Conservation (phyloP, 1,139 yeast species). For the Schizosaccharomyces versatilis region DNA sequence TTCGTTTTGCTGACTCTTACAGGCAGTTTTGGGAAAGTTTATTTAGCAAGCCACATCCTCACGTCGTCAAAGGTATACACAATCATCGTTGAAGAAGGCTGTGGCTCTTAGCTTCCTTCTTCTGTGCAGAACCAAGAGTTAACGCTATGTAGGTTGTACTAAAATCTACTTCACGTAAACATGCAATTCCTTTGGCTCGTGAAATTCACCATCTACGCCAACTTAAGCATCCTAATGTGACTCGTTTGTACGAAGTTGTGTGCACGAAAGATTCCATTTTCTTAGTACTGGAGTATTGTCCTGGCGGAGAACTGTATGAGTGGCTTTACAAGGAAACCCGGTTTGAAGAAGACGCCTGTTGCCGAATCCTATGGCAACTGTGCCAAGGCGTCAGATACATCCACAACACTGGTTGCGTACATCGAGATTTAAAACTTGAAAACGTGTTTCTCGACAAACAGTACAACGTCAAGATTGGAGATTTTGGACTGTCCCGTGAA, state of each 20-base stretch:
- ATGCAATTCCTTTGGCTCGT: constrained; percentile 73
- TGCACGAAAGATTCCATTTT: constrained; percentile 61
- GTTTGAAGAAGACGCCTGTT: constrained; percentile 33
- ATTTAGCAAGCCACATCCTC: constrained; percentile 54
- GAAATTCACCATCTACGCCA: constrained; percentile 80
- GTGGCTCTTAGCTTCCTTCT: neutral
- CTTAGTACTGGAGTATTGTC: constrained; percentile 78
- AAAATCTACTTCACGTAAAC: constrained; percentile 52
- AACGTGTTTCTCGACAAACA: constrained; percentile 57
- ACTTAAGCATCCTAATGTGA: constrained; percentile 63
- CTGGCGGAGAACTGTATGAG: constrained; percentile 68
- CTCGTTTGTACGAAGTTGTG: constrained; percentile 65
- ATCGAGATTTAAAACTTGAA: constrained; percentile 74
- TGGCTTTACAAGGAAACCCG: constrained; percentile 34
- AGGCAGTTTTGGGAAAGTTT: constrained; percentile 76
- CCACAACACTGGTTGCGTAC: constrained; percentile 63
- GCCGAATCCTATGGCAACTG: constrained; percentile 50
- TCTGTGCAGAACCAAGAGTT: neutral
- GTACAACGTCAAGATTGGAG: constrained; percentile 53
- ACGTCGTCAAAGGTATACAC: constrained; percentile 43
- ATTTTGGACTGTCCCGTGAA: constrained; percentile 86
- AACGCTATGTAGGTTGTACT: constrained; percentile 29
- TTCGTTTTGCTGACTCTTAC: neutral
- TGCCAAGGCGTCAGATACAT: constrained; percentile 67
- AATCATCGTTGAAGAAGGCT: neutral